phyloP scores from a whole-genome alignment of 1,139 yeast genomes.

The Hyphopichia fennica region DNA sequence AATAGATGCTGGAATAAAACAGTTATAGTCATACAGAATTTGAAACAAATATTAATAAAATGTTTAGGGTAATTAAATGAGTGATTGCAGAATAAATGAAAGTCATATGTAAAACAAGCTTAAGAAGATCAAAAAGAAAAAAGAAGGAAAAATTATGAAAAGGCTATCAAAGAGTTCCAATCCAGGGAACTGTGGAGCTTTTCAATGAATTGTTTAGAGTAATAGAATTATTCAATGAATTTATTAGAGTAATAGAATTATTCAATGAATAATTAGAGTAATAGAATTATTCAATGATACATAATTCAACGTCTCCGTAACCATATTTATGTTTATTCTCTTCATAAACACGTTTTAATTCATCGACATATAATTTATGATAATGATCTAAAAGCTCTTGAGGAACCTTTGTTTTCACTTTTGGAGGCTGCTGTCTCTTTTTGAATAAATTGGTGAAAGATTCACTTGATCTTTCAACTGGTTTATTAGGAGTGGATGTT shows the following conservation, averaged over 20 bases:
- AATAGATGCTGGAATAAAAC: no score
- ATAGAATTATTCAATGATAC: slow-evolving; percentile 38
- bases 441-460: slow-evolving; percentile 28
- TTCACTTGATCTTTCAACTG: slow-evolving; percentile 3
- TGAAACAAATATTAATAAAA: not conserved
- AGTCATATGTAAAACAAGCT: no score
- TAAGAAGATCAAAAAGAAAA: not conserved
- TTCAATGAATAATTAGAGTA: not conserved
- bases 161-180: not conserved
- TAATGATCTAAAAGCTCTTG: slow-evolving; percentile 60
- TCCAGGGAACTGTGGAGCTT: slow-evolving; percentile 10
- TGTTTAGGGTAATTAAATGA: not conserved
- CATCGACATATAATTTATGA: slow-evolving; percentile 71
- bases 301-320: slow-evolving; percentile 47
- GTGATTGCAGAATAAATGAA: not conserved
- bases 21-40: no score
- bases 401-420: slow-evolving; percentile 27
- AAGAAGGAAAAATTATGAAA: not conserved
- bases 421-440: slow-evolving; percentile 9
- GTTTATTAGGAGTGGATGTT: not conserved
- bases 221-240: no score
- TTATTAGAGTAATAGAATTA: no score
- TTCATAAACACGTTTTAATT: slow-evolving; percentile 63
- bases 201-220: no score
- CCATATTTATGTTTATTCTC: slow-evolving; percentile 66